Percentiles rank a stretch among this genome's conserved stretches.
Evolutionary conservation across 2,329 filamentous ascomycete species (phyloP).

Genomic region (Gremmenia infestans): DNA sequence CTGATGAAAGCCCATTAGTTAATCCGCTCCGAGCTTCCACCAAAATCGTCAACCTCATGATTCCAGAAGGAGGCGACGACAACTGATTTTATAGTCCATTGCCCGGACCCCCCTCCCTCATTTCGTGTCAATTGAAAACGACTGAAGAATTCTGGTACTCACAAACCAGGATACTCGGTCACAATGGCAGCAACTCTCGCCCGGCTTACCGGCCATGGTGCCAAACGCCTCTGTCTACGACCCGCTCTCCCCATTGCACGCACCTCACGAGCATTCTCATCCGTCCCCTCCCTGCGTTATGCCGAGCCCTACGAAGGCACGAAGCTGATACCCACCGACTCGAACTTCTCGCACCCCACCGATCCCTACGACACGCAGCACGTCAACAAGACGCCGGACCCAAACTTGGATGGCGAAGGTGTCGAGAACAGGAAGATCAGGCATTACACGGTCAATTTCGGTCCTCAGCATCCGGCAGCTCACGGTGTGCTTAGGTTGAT

Average conservation of each 20-base stretch:
- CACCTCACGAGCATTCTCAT: slow-evolving; percentile 58
- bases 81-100: neutral
- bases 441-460: slow-evolving; percentile 99
- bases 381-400: slow-evolving; percentile 29
- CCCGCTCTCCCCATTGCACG: slow-evolving; percentile 31
- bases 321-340: slow-evolving; percentile 52
- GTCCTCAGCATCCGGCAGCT: slow-evolving; percentile 95
- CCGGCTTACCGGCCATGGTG: slow-evolving; percentile 66
- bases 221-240: slow-evolving; percentile 60
- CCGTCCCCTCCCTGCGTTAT: slow-evolving; percentile 57
- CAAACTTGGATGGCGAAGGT: slow-evolving; percentile 39
- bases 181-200: slow-evolving; percentile 69
- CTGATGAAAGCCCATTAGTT: neutral
- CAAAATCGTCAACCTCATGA: slow-evolving; percentile 23
- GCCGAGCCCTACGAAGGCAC: slow-evolving; percentile 51
- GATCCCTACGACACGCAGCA: slow-evolving; percentile 43
- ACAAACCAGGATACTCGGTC: slow-evolving; percentile 21
- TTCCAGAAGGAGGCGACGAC: slow-evolving; percentile 10
- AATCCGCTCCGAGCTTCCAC: slow-evolving; percentile 1
- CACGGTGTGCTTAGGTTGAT: slow-evolving; percentile 98
- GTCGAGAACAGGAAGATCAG: slow-evolving; percentile 75
- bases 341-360: slow-evolving; percentile 51
- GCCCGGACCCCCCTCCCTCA: slow-evolving; percentile 9
- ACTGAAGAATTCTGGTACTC: slow-evolving; percentile 21
- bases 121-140: slow-evolving; percentile 16